Evolutionary conservation across 345 rosid genomes (phyloP), one percentile per base, ranked within the genome.

Genomic region (Syzygium jambos): DNA sequence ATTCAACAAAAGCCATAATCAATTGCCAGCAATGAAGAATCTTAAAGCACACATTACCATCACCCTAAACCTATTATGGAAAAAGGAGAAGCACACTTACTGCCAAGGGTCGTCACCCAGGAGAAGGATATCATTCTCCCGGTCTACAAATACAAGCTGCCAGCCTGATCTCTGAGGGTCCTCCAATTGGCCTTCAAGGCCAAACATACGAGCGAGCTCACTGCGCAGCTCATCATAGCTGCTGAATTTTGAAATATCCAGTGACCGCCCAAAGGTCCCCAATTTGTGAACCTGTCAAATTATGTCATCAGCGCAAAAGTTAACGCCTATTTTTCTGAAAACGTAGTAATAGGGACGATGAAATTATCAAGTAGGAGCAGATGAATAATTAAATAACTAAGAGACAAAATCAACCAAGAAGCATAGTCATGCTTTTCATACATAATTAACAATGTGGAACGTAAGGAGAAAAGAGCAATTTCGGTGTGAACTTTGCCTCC

Each of bases 141-240:
- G 88, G 92, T 92, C 93, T 59, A 91, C 92, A 86, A 92, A 91
- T 90, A 92, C 92, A 92, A 92, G 93, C 93, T 92, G 93, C 93
- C 93, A 92, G 93, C 93, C 92, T 92, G 93, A 92, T 92, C 93
- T 92, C 92, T 87, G 92, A 85, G 90, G 92, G 85, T 91, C 93
- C 92, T 91, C 93, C 87, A 92, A 82, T 90, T 92, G 93, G 91
- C 92, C 93, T 92, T 92, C 93, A 22, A 92, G 91, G 91, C 92
- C 93, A 89, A 91, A 92, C 90, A 90, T 86, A 34, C 89, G 89
- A 85, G 92, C 92, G 51, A 92, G 92, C 85, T 92, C 93, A 91
- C 91, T 43, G 38, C 92, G 92, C 91, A 92, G 92, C 90, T 89
- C 93, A 65, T 90, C 89, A 13, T 92, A 92, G 89, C 92, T 90